A percentile compares a stretch with the other conserved stretches of the same genome.
These are phyloP conservation scores for Dittrichia graveolens DNA, from an alignment of 129 eudicot genomes.

Conservation along the genomic window DNA sequence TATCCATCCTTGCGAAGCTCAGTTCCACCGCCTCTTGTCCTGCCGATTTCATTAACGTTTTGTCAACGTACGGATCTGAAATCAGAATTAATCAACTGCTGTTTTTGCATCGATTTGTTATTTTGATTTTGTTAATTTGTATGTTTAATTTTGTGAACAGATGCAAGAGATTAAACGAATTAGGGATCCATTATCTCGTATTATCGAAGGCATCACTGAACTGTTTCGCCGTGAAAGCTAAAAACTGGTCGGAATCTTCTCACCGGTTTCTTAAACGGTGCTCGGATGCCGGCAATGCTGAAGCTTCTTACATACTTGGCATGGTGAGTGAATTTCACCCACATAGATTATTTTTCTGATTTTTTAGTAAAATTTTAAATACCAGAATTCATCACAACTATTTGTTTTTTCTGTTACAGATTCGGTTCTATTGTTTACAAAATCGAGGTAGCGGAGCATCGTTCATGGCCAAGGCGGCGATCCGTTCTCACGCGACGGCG, in stretches of 20 bases:
- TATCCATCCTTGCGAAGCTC: slow-evolving; percentile 61
- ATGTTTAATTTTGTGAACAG: slow-evolving; percentile 38
- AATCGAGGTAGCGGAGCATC: slow-evolving; percentile 69
- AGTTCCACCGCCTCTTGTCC: slow-evolving; percentile 57
- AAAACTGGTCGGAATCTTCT: slow-evolving; percentile 75
- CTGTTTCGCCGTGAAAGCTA: slow-evolving; percentile 52
- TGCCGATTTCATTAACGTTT: slow-evolving; percentile 58
- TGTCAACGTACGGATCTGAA: slow-evolving; percentile 57
- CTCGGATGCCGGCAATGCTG: slow-evolving; percentile 78
- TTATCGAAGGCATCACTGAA: slow-evolving; percentile 55
- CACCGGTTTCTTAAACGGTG: slow-evolving; percentile 68
- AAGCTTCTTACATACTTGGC: slow-evolving; percentile 86
- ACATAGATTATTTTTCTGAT: too few species aligned
- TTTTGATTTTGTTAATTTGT: neutral
- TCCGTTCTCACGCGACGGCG: slow-evolving; percentile 64
- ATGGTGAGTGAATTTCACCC: slow-evolving; percentile 52
- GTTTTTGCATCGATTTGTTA: neutral
- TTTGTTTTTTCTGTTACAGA: slow-evolving; percentile 38
- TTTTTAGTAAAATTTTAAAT: too few species aligned
- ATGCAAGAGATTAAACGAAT: slow-evolving; percentile 70
- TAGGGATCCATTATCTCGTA: slow-evolving; percentile 57
- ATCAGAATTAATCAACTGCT: neutral
- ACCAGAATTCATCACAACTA: too few species aligned
- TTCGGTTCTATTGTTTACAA: slow-evolving; percentile 66
- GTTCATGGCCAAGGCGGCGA: slow-evolving; percentile 70